These are phyloP conservation scores for Crucihimalaya himalaica DNA, from an alignment of 345 rosid species.

Conservation along the genomic window DNA sequence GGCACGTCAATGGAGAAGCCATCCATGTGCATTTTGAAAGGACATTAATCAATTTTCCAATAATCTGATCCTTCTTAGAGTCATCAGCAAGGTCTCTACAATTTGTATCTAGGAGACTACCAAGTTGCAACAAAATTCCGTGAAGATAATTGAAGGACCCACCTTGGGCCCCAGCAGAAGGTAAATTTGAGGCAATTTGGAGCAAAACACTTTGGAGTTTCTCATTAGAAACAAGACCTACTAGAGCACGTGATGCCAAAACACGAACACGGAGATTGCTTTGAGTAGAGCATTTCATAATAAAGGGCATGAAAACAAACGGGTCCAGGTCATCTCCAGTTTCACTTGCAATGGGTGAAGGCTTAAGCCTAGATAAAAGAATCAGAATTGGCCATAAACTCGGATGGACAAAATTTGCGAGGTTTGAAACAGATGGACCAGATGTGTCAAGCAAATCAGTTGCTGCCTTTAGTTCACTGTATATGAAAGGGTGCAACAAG, in stretches of 20 bases:
- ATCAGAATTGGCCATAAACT: slow-evolving; percentile 94
- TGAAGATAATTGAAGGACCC: slow-evolving; percentile 71
- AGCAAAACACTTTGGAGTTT: slow-evolving; percentile 63
- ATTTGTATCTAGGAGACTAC: slow-evolving; percentile 76
- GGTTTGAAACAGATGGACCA: slow-evolving; percentile 59
- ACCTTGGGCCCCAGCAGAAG: slow-evolving; percentile 41
- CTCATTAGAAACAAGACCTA: slow-evolving; percentile 90
- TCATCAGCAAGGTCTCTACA: slow-evolving; percentile 78
- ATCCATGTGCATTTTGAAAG: slow-evolving; percentile 68
- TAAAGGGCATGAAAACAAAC: slow-evolving; percentile 87
- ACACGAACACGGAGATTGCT: slow-evolving; percentile 81
- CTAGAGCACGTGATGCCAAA: slow-evolving; percentile 92
- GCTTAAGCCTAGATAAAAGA: slow-evolving; percentile 93
- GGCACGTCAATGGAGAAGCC: slow-evolving; percentile 69
- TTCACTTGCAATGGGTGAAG: slow-evolving; percentile 86
- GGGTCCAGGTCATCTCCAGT: slow-evolving; percentile 91
- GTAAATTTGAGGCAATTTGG: slow-evolving; percentile 71
- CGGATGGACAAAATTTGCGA: slow-evolving; percentile 78
- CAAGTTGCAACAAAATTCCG: slow-evolving; percentile 79
- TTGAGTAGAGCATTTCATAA: slow-evolving; percentile 88
- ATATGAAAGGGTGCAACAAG: slow-evolving; percentile 74
- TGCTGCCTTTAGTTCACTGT: slow-evolving; percentile 72
- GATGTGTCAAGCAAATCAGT: slow-evolving; percentile 62
- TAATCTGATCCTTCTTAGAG: slow-evolving; percentile 77
- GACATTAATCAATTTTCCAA: slow-evolving; percentile 58